phyloP scores from a whole-genome alignment of 1,284 basidiomycete species.

The Veloporphyrellus conicus region DNA sequence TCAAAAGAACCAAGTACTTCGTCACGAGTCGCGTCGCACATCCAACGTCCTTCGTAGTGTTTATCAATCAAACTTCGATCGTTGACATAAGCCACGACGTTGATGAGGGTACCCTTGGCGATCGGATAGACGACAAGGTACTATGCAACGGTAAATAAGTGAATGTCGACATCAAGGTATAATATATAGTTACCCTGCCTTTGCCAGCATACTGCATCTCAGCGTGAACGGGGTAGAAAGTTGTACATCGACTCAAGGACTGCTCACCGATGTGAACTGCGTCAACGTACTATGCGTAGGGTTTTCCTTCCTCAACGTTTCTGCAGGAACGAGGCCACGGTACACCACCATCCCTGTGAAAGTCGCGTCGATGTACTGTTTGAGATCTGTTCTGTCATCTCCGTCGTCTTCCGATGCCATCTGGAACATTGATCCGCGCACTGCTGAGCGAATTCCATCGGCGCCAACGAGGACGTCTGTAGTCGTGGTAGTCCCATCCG shows the following conservation, averaged over 20 bases:
- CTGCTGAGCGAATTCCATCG: constrained; percentile 18
- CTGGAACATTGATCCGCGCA: constrained; percentile 22
- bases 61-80: constrained; percentile 36
- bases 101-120: constrained; percentile 39
- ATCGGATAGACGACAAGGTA: constrained; percentile 44
- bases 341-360: constrained; percentile 22
- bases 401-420: constrained; percentile 2
- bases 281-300: constrained; percentile 3
- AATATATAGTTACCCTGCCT: constrained; percentile 8
- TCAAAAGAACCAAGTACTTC: constrained; percentile 31
- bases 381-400: constrained; percentile 1
- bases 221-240: neutral
- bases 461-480: constrained; percentile 17
- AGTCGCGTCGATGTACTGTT: constrained; percentile 16
- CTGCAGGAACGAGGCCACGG: constrained; percentile 18
- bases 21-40: constrained; percentile 28
- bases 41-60: constrained; percentile 35
- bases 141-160: constrained; percentile 21
- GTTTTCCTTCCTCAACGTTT: constrained; percentile 7
- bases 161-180: neutral
- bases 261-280: constrained; percentile 11
- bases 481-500: constrained; percentile 18
- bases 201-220: constrained; percentile 13
- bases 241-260: neutral
- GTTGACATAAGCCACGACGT: constrained; percentile 38